Conservation (phyloP, 768 basidiomycete species). For the Tricholoma furcatifolium region DNA sequence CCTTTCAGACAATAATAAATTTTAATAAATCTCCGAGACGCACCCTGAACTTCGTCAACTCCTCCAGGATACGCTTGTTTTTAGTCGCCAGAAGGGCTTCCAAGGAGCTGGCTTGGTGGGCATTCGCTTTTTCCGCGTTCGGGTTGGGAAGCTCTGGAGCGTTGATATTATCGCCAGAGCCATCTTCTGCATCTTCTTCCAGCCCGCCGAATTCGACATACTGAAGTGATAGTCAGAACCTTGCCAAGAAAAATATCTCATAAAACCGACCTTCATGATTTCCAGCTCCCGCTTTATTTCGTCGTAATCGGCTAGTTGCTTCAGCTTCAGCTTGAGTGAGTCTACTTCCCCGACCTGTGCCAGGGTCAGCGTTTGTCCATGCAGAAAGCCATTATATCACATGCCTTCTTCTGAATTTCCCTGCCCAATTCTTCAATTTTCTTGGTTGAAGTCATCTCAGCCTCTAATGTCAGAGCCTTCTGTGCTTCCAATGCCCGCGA, state of each 20-base stretch:
- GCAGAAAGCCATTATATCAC: background rate
- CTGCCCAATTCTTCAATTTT: constrained; percentile 58
- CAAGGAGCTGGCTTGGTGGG: constrained; percentile 75
- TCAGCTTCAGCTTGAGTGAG: constrained; percentile 64
- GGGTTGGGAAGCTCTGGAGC: constrained; percentile 78
- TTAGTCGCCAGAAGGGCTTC: constrained; percentile 91
- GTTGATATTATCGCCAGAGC: constrained; percentile 35
- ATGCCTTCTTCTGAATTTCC: constrained; percentile 57
- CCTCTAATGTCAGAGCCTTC: constrained; percentile 45
- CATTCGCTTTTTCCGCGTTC: constrained; percentile 81
- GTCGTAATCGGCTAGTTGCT: constrained; percentile 84
- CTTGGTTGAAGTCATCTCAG: constrained; percentile 46
- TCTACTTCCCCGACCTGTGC: constrained; percentile 65
- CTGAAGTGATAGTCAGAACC: constrained; percentile 36
- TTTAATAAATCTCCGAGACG: constrained; percentile 16
- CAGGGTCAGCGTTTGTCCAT: background rate
- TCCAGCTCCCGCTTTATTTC: constrained; percentile 97
- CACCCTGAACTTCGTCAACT: constrained; percentile 89
- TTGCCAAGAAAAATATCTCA: background rate
- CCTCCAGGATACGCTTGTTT: constrained; percentile 90
- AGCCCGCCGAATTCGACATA: constrained; percentile 95
- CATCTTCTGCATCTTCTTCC: constrained; percentile 71
- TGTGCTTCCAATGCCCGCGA: constrained; percentile 66
- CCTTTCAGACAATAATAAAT: background rate
- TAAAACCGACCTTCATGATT: constrained; percentile 84